phyloP scores from a whole-genome alignment of 371 early-diverging fungal genomes.

The Dipsacomyces acuminosporus region DNA sequence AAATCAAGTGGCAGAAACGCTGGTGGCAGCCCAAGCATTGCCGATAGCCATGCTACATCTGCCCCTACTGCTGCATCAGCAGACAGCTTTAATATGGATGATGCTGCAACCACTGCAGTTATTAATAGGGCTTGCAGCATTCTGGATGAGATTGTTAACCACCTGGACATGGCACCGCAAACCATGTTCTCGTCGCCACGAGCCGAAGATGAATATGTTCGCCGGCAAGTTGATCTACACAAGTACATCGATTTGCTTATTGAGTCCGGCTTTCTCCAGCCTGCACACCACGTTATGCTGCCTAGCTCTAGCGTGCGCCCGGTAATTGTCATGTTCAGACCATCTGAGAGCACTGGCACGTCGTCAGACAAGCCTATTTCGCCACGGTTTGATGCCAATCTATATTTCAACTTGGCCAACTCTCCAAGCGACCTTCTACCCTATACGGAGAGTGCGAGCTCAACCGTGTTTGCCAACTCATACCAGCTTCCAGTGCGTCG shows the following conservation, averaged over 20 bases:
- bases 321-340: constrained; percentile 76
- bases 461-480: constrained; percentile 11
- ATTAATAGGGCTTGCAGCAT: constrained; percentile 20
- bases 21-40: no score
- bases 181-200: constrained; percentile 70
- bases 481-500: constrained; percentile 88
- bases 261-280: constrained; percentile 64
- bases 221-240: constrained; percentile 66
- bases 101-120: constrained; percentile 3
- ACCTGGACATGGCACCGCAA: constrained; percentile 49
- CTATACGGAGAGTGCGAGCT: constrained; percentile 8
- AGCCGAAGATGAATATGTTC: constrained; percentile 80
- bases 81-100: neutral
- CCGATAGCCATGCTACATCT: no score
- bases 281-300: constrained; percentile 59
- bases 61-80: neutral
- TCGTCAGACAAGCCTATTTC: constrained; percentile 3
- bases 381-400: constrained; percentile 39
- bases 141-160: constrained; percentile 25
- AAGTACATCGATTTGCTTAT: constrained; percentile 72
- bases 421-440: constrained; percentile 31
- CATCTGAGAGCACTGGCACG: constrained; percentile 44
- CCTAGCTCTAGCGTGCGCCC: constrained; percentile 64
- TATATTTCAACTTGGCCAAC: constrained; percentile 36
- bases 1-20: no score